These are phyloP conservation scores for Dipteronia dyeriana DNA, from an alignment of 345 rosid species.

Conservation along the genomic window DNA sequence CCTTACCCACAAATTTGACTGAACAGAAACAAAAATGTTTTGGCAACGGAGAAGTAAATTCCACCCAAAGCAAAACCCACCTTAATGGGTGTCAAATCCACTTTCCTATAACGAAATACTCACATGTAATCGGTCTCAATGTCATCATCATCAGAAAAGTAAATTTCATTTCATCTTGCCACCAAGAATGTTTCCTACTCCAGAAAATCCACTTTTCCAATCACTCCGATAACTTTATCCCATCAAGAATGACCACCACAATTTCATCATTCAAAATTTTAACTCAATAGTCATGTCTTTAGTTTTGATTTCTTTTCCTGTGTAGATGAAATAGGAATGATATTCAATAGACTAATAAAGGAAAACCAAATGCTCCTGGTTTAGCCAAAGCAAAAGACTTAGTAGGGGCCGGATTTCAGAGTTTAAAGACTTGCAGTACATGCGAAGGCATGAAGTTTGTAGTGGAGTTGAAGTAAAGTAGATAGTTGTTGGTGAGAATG, in stretches of 20 bases:
- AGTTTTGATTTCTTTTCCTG: neutral
- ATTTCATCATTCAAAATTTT: neutral
- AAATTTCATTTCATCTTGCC: neutral
- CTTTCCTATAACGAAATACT: neutral
- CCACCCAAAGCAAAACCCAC: neutral
- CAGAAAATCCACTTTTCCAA: neutral
- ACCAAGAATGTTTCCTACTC: neutral
- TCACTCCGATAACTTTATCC: neutral
- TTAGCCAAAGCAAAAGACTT: too few species aligned
- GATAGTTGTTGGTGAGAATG: neutral
- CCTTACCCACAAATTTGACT: neutral
- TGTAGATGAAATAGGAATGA: neutral
- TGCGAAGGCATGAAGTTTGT: neutral
- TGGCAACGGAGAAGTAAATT: neutral
- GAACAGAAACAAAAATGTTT: neutral
- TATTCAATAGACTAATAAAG: neutral
- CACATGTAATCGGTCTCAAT: neutral
- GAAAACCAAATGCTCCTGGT: neutral
- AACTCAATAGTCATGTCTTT: neutral
- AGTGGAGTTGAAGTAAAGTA: neutral
- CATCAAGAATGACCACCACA: neutral
- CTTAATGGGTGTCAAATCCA: neutral
- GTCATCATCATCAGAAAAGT: neutral
- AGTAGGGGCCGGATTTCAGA: too few species aligned
- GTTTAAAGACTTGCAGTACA: too few species aligned